Percentiles rank a stretch among this genome's conserved stretches.
Evolutionary conservation across 1,139 yeast genomes (phyloP).

Genomic region (Lodderomyces jiufengensis): DNA sequence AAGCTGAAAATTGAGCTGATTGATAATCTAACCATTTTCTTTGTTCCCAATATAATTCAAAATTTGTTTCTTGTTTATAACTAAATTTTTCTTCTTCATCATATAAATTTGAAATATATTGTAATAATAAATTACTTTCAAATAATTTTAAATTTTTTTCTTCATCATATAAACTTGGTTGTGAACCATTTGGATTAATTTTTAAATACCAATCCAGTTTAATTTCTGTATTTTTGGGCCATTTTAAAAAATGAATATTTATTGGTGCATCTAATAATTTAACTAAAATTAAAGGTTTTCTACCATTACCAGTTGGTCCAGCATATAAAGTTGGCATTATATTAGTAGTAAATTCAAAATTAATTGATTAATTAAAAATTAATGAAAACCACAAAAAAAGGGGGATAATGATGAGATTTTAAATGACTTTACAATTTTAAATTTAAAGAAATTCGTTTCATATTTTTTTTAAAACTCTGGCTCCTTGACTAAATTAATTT

Average conservation of each 20-base stretch:
- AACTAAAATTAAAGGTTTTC: slow-evolving; percentile 16
- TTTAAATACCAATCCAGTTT: slow-evolving; percentile 13
- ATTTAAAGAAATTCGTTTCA: too few relatives aligned
- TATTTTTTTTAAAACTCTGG: too few relatives aligned
- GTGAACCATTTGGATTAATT: slow-evolving; percentile 12
- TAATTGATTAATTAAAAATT: too few relatives aligned
- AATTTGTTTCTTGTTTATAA: slow-evolving; percentile 5
- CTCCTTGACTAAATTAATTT: too few relatives aligned
- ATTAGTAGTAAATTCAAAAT: too few relatives aligned
- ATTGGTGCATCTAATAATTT: slow-evolving; percentile 14
- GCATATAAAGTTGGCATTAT: slow-evolving; percentile 14
- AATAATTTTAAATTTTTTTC: slow-evolving; percentile 3
- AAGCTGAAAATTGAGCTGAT: slow-evolving; percentile 9
- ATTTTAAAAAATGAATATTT: slow-evolving; percentile 11
- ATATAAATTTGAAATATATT: slow-evolving; percentile 11
- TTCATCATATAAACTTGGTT: slow-evolving; percentile 13
- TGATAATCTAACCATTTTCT: slow-evolving; percentile 12
- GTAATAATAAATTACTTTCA: slow-evolving; percentile 13
- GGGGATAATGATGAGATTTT: too few relatives aligned
- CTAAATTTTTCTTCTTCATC: slow-evolving; percentile 10
- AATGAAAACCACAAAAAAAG: too few relatives aligned
- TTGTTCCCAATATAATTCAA: slow-evolving; percentile 10
- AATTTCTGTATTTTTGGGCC: slow-evolving; percentile 13
- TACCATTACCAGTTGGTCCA: slow-evolving; percentile 19
- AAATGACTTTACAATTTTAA: too few relatives aligned